Base-by-base conservation (phyloP, 306 rosid species). In the Lathyrus sativus region DNA sequence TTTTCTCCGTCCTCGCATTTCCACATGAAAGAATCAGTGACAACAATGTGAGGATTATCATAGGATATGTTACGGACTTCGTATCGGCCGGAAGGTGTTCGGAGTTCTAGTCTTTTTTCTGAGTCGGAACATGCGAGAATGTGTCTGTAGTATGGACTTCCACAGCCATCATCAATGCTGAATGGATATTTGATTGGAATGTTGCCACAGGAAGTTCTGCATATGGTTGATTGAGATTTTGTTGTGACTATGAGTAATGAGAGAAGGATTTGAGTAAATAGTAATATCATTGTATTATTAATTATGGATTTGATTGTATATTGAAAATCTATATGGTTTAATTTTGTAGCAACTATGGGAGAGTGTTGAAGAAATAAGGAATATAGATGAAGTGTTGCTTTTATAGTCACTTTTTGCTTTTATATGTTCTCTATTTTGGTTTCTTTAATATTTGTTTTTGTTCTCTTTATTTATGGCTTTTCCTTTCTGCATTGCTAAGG, bases 1-100 rank as follows among this genome's bases (percentile, higher is more conserved):
- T 45, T 73, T 28, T 74, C 87, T 0, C 89, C 84, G 31, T 93
- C 98, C 6, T 65, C 80, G 53, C 98, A 93, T 17, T 53, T 72
- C 98, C 98, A 93, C 98, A 90, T 90, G 88, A 72, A 85, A 0
- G 98, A 95, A 58, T 93, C 95, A 5, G 85, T 79, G 73, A 93
- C 72, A 1, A 90, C 77, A 41, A 93, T 58, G 82, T 93, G 96
- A 9, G 97, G 95, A 70, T 88, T 91, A 2, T 83, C 62, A 70
- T 93, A 93, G 84, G 84, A 80, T 17, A 93, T 50, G 81, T 78
- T 76, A n/a, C 78, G 83, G 48, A 93, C 95, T 6, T 84, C 82
- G 74, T 86, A 93, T 64, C 76, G 83, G 1, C 97, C 96, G 0
- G 98, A 86, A 24, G 98, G 90, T 43, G 97, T 90, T 72, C 91